These are phyloP conservation scores for Piloderma croceum DNA, from an alignment of 768 basidiomycete species.

Conservation along the genomic window DNA sequence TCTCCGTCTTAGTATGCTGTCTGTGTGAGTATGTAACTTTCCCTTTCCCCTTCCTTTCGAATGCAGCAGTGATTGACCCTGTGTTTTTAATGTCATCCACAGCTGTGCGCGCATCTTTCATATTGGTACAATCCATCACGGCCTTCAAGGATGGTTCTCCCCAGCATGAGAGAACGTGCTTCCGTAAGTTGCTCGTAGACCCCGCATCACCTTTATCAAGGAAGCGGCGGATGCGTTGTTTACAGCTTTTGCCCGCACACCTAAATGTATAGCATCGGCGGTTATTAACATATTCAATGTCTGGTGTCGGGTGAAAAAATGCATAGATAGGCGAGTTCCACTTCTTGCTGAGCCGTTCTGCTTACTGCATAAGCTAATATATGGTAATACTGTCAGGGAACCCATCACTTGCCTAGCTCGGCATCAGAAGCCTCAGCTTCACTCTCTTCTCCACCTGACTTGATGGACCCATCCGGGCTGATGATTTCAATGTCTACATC, in stretches of 20 bases:
- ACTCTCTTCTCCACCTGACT: background rate
- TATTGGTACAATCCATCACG: too few species aligned
- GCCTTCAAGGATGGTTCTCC: conserved; percentile 12
- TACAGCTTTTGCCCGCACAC: conserved; percentile 20
- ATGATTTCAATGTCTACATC: background rate
- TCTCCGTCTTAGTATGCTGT: conserved; percentile 20
- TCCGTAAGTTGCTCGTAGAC: conserved; percentile 26
- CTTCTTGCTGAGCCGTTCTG: conserved; percentile 15
- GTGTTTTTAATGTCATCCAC: conserved; percentile 4
- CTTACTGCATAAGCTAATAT: too few species aligned
- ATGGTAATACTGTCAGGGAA: background rate
- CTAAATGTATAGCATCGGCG: conserved; percentile 24
- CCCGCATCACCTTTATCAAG: conserved; percentile 21
- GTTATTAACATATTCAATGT: conserved; percentile 16
- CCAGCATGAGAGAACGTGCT: conserved; percentile 31
- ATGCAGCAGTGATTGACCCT: background rate
- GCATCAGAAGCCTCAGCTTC: background rate
- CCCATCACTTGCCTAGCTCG: background rate
- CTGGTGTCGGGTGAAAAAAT: conserved; percentile 24
- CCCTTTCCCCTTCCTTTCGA: conserved; percentile 23
- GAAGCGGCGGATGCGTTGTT: conserved; percentile 14
- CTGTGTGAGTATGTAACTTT: conserved; percentile 27
- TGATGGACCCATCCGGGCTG: background rate
- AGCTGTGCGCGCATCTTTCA: conserved; percentile 8
- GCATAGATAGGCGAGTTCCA: conserved; percentile 32